These are phyloP conservation scores for Calonectria fujianensis DNA, from an alignment of 2,329 filamentous ascomycete species.

Conservation along the genomic window DNA sequence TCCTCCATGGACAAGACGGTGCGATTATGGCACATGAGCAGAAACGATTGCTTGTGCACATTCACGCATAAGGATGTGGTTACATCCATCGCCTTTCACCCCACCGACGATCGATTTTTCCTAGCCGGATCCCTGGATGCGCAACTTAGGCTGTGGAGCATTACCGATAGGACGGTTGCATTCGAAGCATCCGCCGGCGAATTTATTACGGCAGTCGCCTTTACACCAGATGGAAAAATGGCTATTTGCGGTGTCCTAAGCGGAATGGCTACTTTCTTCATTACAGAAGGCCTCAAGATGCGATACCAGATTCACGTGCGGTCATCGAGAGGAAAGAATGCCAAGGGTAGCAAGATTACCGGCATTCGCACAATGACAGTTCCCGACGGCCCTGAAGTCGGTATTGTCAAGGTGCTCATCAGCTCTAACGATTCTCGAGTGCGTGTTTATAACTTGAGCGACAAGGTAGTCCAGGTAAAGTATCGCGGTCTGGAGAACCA, in stretches of 20 bases:
- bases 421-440: constrained; percentile 97
- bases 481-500: constrained; percentile 94
- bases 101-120: constrained; percentile 96
- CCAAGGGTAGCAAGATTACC: constrained; percentile 98
- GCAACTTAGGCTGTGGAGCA: constrained; percentile 94
- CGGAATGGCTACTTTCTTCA: constrained; percentile 91
- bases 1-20: constrained; percentile 99
- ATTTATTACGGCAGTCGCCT: constrained; percentile 94
- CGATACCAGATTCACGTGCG: constrained; percentile 94
- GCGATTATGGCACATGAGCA: constrained; percentile 91
- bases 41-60: constrained; percentile 90
- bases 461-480: constrained; percentile 90
- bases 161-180: constrained; percentile 95
- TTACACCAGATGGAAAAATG: constrained; percentile 92
- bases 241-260: constrained; percentile 92
- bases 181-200: constrained; percentile 86
- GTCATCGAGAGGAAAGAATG: constrained; percentile 92
- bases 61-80: constrained; percentile 98
- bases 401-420: constrained; percentile 88
- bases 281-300: constrained; percentile 91
- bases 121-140: constrained; percentile 93
- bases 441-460: constrained; percentile 89
- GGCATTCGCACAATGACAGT: constrained; percentile 86
- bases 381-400: constrained; percentile 68
- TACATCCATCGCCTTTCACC: constrained; percentile 95